phyloP scores from a whole-genome alignment of 208 protist genomes.

The Naegleria gruberi region DNA sequence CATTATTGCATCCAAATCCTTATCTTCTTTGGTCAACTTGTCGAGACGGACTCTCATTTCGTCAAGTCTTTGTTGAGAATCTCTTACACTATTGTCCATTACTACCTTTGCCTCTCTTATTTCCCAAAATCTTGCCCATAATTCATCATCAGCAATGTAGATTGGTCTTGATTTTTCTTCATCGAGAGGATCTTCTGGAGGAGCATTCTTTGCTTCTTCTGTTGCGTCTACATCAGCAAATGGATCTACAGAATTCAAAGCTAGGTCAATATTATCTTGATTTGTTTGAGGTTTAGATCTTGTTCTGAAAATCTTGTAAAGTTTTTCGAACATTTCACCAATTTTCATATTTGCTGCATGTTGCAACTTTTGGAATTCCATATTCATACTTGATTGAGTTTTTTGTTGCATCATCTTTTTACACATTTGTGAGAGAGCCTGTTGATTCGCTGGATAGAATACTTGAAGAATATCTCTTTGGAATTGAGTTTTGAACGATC shows the following conservation, averaged over 20 bases:
- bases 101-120: background rate
- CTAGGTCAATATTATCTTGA: background rate
- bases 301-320: background rate
- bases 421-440: background rate
- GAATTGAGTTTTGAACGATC: background rate
- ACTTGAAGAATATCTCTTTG: background rate
- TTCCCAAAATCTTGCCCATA: conserved; percentile 18
- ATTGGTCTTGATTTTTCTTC: background rate
- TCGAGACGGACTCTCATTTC: background rate
- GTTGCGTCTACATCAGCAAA: conserved; percentile 9
- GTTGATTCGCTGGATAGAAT: background rate
- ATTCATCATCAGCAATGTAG: background rate
- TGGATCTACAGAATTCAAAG: background rate
- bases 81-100: background rate
- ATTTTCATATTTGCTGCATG: background rate
- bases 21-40: conserved; percentile 1
- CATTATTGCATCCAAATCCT: conserved; percentile 23
- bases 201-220: background rate
- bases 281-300: background rate
- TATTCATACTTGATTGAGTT: background rate
- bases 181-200: background rate
- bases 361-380: background rate
- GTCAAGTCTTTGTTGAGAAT: background rate
- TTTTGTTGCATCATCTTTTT: background rate
- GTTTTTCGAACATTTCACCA: background rate